Evolutionary conservation across 768 basidiomycete genomes (phyloP), one percentile per base, ranked within the genome.

Genomic region (Auriscalpium microsporum): DNA sequence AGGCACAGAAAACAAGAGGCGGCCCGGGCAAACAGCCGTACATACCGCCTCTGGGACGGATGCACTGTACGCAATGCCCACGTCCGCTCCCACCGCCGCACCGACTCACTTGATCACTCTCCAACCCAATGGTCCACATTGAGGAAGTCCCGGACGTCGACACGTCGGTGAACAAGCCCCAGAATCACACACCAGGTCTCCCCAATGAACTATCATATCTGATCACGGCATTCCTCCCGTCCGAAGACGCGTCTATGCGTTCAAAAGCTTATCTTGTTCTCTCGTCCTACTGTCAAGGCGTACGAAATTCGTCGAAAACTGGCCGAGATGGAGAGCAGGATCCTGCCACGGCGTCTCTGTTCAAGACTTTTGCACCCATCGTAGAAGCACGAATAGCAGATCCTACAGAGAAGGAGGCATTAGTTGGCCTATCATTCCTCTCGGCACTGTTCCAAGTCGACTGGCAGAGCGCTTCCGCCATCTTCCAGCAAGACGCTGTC

Each of bases 401-500:
- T 46, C 76, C 79, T 3, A 73, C 79, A 17, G 83, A 87, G 66
- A 55, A 64, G 10, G 72, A 75, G 37, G 68, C 82, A 28, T 69
- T 85, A 16, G 69, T 73, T 13, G 83, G 82, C 10, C 69, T 87
- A 40, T 77, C 81, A 1, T 85, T 91, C 66, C 74, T 93, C 49
- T 73, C 78, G n/a, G 89, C 88, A 0, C 72, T 94, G 17, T 90
- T 92, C 64, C 89, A 92, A 65, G 81, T 92, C n/a, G 89, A 91
- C 61, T 78, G 82, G 69, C 71, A 77, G 51, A 72, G 81, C 1
- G 91, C 88, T 10, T 73, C 83, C 10, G 62, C 74, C 21, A 81
- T 94, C 52, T 82, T 93, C 55, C 68, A 72, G 38, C 73, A 76
- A 50, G 84, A 89, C 56, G 84, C 82, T 4, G 67, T 86, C 14